A percentile compares a stretch with the other conserved stretches of the same genome.
phyloP scores from a whole-genome alignment of 106 monocot genomes.

The Acorus gramineus region DNA sequence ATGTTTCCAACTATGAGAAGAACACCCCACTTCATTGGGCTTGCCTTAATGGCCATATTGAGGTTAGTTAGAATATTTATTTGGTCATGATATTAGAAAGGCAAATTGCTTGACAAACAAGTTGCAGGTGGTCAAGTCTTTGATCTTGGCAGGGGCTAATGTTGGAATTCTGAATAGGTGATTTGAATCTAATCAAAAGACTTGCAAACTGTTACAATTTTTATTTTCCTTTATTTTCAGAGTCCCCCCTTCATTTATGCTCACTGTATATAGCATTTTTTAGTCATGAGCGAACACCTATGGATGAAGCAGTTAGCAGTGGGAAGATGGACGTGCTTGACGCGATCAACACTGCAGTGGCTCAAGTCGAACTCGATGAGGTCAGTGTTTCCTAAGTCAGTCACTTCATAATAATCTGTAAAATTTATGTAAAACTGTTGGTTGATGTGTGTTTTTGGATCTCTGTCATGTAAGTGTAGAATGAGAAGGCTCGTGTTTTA shows the following conservation, averaged over 20 bases:
- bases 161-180: conserved; percentile 68
- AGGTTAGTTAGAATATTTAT: conserved; percentile 30
- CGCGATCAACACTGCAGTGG: conserved; percentile 57
- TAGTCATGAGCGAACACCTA: conserved; percentile 76
- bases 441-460: no score
- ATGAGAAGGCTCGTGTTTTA: no score
- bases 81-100: no score
- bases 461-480: no score
- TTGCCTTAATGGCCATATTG: conserved; percentile 84
- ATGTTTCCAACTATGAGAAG: conserved; percentile 62
- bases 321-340: conserved; percentile 75
- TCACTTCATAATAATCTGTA: no score
- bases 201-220: not conserved
- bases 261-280: not conserved
- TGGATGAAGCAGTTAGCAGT: conserved; percentile 74
- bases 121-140: conserved; percentile 56
- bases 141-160: conserved; percentile 56
- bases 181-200: not conserved
- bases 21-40: conserved; percentile 97
- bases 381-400: conserved; percentile 32
- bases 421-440: no score
- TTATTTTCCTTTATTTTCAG: not conserved
- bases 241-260: not conserved
- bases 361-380: conserved; percentile 54
- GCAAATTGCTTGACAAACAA: not conserved